These are phyloP conservation scores for Mycena olivaceomarginata DNA, from an alignment of 768 basidiomycete genomes.

Conservation along the genomic window DNA sequence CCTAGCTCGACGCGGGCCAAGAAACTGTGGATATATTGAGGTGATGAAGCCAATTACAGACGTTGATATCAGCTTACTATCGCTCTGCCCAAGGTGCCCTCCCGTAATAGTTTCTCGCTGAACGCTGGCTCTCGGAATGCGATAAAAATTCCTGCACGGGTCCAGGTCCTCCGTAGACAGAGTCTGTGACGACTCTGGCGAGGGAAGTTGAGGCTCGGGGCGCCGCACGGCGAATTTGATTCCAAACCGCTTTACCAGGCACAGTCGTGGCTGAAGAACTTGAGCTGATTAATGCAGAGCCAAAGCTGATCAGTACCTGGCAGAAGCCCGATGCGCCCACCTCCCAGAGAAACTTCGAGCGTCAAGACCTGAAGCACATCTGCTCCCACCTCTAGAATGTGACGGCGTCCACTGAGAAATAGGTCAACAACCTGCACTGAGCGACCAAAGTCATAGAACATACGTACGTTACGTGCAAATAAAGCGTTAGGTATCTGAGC, in stretches of 20 bases:
- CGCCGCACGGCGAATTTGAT: conserved; percentile 32
- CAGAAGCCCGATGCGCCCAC: conserved; percentile 36
- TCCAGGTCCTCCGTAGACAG: conserved; percentile 42
- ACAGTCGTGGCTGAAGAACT: conserved; percentile 26
- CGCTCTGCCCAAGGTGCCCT: conserved; percentile 30
- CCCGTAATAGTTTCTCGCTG: not conserved
- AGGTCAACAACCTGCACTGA: not conserved
- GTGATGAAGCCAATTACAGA: not conserved
- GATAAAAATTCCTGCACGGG: conserved; percentile 32
- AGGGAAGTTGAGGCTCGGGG: conserved; percentile 8
- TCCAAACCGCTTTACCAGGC: conserved; percentile 37
- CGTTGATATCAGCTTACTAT: conserved; percentile 22
- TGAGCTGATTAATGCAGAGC: not conserved
- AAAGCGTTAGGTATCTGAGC: conserved; percentile 31
- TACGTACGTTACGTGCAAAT: conserved; percentile 38
- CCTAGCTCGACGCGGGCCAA: not conserved
- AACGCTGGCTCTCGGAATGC: conserved; percentile 25
- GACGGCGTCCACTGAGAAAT: conserved; percentile 28
- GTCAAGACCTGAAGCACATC: conserved; percentile 31
- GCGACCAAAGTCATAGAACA: not conserved
- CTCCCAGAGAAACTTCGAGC: conserved; percentile 38
- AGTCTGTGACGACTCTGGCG: conserved; percentile 15
- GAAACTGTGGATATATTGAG: conserved; percentile 8
- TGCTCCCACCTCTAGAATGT: conserved; percentile 33
- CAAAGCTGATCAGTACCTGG: conserved; percentile 6